Evolutionary conservation across 257 asterid species (phyloP), one percentile per base, ranked within the genome.

Genomic region (Thymus mandschuricus): DNA sequence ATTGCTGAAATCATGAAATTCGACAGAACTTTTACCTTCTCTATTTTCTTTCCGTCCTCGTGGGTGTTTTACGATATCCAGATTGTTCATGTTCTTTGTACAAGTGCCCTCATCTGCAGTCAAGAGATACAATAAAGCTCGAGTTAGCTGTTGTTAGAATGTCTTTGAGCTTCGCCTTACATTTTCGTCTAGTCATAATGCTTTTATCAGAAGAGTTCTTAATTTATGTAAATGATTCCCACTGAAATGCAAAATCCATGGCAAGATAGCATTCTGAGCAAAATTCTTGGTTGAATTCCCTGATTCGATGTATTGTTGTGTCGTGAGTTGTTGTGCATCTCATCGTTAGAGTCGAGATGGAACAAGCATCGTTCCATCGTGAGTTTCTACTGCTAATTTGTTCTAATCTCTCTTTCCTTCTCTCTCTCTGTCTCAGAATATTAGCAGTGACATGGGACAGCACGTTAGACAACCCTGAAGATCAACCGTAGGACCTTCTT

Each of bases 401-500:
- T 30, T 46, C 57, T 67, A 10, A 71, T 67, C 29, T 43, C 64
- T 49, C 45, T 21, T 10, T 9, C 48, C 33, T 40, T 65, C 57
- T 72, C 21, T 21, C 21, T 21, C 21, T 21, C 21, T 21, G 21
- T 21, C 21, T 21, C 21, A 21, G 21, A 21, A 21, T 21, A 21
- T 21, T 21, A 46, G 64, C 76, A 61, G 56, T 41, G 62, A 59
- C 56, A 73, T 10, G 60, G 57, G 64, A 54, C 66, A 7, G n/a
- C 10, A n/a, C 38, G 21, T n/a, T 21, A 6, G 77, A 71, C 66
- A 33, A 38, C 59, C 60, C 11, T 12, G 41, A 50, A 63, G 75
- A 66, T 45, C 68, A 57, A 67, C 64, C 5, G 60, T 60, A 21
- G 68, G 12, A n/a, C 71, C 43, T 71, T 61, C 11, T 71, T 34